phyloP scores from a whole-genome alignment of 176 grass and related monocot species.

The Musa acuminata region DNA sequence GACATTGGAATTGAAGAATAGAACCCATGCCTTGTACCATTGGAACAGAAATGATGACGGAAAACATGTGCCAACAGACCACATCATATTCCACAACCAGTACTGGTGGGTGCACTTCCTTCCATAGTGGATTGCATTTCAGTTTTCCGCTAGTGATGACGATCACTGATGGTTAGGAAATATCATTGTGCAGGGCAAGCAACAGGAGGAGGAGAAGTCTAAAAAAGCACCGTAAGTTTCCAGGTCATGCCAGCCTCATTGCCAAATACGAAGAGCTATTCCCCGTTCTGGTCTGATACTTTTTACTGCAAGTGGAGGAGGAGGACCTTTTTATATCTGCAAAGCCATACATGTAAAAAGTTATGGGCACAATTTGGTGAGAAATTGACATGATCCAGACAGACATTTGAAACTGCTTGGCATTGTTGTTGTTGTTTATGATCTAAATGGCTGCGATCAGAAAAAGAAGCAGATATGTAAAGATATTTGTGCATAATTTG shows the following conservation, averaged over 20 bases:
- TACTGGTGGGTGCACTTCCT: constrained; percentile 61
- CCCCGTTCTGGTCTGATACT: not conserved
- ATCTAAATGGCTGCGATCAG: too few species aligned
- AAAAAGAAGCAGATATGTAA: too few species aligned
- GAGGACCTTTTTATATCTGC: too few species aligned
- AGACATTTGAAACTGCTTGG: too few species aligned
- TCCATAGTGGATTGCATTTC: not conserved
- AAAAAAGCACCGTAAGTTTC: not conserved
- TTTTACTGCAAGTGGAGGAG: too few species aligned
- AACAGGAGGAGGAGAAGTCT: constrained; percentile 15
- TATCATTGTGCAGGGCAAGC: not conserved
- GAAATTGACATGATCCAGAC: too few species aligned
- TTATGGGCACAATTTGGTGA: too few species aligned
- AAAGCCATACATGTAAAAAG: too few species aligned
- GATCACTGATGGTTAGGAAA: not conserved
- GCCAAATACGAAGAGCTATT: not conserved
- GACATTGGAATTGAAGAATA: constrained; percentile 67
- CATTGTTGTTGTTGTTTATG: too few species aligned
- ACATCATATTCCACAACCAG: constrained; percentile 66
- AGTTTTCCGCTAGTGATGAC: not conserved
- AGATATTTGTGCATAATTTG: too few species aligned
- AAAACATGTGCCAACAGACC: constrained; percentile 53
- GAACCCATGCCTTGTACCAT: constrained; percentile 76
- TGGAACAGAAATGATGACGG: constrained; percentile 95
- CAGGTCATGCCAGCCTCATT: not conserved